phyloP scores from a whole-genome alignment of 2,329 filamentous ascomycete species.

The Exophiala xenobiotica region DNA sequence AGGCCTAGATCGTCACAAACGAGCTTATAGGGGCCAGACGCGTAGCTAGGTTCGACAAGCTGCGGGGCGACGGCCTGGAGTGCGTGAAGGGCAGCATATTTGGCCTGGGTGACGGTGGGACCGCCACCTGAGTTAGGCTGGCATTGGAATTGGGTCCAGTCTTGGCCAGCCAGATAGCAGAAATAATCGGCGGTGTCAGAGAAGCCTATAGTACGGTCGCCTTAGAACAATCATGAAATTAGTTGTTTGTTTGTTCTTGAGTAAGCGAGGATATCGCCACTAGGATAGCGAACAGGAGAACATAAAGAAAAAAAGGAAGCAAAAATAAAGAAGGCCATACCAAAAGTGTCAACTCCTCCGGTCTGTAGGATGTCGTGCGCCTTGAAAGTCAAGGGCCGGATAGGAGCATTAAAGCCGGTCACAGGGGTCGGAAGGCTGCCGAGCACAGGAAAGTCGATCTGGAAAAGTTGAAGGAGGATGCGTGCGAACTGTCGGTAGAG shows the following conservation, averaged over 20 bases:
- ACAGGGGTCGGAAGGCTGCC: slow-evolving; percentile 10
- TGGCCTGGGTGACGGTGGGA: slow-evolving; percentile 31
- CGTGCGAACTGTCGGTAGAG: slow-evolving; percentile 9
- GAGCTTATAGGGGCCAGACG: not conserved
- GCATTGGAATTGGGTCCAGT: slow-evolving; percentile 37
- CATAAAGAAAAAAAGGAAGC: not conserved
- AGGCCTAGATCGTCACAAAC: not conserved
- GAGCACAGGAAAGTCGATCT: slow-evolving; percentile 9
- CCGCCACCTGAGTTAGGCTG: slow-evolving; percentile 38
- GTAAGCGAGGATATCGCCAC: not conserved
- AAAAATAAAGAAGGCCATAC: slow-evolving; percentile 6
- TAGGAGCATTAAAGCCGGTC: slow-evolving; percentile 31
- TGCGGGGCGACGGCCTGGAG: not conserved
- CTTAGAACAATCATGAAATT: slow-evolving; percentile 1
- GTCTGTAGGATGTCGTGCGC: slow-evolving; percentile 35
- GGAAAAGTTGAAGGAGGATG: slow-evolving; percentile 7
- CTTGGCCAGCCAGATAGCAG: slow-evolving; percentile 34
- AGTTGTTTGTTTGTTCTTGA: slow-evolving; percentile 4
- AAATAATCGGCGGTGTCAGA: slow-evolving; percentile 36
- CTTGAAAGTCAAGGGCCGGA: slow-evolving; percentile 39
- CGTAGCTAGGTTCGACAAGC: not conserved
- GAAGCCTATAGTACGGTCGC: slow-evolving; percentile 7
- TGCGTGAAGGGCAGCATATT: slow-evolving; percentile 16
- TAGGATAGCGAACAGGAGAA: slow-evolving; percentile 5
- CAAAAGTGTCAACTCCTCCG: slow-evolving; percentile 28